A percentile compares a stretch with the other conserved stretches of the same genome.
phyloP scores from a whole-genome alignment of 2,329 filamentous ascomycete species.

The Teratosphaeria pseudoeucalypti region DNA sequence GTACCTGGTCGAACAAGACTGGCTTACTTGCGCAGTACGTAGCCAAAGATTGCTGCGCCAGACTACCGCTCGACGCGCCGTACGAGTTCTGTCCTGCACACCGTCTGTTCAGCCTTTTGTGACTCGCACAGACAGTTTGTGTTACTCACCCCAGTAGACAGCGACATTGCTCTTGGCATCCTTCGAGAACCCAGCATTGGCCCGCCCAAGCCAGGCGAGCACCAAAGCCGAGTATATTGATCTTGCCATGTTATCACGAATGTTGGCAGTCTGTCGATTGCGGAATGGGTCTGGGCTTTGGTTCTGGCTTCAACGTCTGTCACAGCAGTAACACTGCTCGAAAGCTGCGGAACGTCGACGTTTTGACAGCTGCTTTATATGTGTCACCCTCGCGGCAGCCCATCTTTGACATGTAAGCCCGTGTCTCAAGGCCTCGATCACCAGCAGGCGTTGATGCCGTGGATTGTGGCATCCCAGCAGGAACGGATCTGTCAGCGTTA shows the following conservation, averaged over 20 bases:
- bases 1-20: not conserved
- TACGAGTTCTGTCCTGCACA: slow-evolving; percentile 47
- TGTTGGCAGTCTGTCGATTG: not conserved
- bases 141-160: slow-evolving; percentile 53
- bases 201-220: not conserved
- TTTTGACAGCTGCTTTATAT: not conserved
- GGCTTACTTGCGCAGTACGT: slow-evolving; percentile 42
- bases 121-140: slow-evolving; percentile 10
- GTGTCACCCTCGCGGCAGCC: not conserved
- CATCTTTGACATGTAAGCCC: not conserved
- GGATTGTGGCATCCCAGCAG: not conserved
- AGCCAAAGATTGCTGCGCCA: slow-evolving; percentile 45
- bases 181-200: not conserved
- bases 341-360: not conserved
- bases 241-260: not conserved
- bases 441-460: not conserved
- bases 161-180: slow-evolving; percentile 40
- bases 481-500: not conserved
- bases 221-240: not conserved
- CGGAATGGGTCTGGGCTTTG: not conserved
- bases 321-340: not conserved
- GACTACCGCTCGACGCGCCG: slow-evolving; percentile 32
- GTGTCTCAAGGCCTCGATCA: not conserved
- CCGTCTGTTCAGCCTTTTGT: slow-evolving; percentile 24
- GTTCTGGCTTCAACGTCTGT: not conserved